Conservation (phyloP, 164 flowering plant species). For the Magnolia officinalis region DNA sequence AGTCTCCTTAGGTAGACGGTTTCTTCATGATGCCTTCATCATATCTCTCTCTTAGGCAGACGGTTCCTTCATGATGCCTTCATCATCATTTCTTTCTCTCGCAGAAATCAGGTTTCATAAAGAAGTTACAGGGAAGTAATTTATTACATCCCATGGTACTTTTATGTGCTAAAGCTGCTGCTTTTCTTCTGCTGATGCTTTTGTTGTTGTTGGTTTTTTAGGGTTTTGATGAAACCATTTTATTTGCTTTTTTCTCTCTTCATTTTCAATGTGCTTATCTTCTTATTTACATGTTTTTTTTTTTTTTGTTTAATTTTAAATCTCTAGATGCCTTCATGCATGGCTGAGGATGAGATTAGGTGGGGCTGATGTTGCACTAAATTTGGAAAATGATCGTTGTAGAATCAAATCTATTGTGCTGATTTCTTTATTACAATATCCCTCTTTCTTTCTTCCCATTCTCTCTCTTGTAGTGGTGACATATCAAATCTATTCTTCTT, state of each 20-base stretch:
- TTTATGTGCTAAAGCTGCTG: too few species aligned
- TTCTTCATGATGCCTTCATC: constrained; percentile 29
- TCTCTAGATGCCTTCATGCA: background rate
- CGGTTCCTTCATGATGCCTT: constrained; percentile 29
- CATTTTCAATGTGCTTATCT: too few species aligned
- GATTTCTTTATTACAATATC: background rate
- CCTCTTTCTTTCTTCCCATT: background rate
- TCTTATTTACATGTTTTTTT: too few species aligned
- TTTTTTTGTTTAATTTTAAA: too few species aligned
- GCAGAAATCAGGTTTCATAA: too few species aligned
- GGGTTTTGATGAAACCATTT: too few species aligned
- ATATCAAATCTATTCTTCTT: background rate
- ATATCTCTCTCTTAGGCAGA: constrained; percentile 5
- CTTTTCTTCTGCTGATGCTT: too few species aligned
- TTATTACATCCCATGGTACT: too few species aligned
- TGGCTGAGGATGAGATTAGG: background rate
- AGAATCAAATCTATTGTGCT: background rate
- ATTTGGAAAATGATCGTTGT: background rate
- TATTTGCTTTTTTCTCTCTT: too few species aligned
- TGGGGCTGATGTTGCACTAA: background rate
- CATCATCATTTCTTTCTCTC: background rate
- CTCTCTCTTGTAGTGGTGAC: background rate
- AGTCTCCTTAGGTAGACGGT: constrained; percentile 21
- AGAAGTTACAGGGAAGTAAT: too few species aligned
- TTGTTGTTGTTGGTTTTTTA: too few species aligned